Base-by-base conservation (phyloP, 257 asterid genomes). In the Plectranthus barbatus region DNA sequence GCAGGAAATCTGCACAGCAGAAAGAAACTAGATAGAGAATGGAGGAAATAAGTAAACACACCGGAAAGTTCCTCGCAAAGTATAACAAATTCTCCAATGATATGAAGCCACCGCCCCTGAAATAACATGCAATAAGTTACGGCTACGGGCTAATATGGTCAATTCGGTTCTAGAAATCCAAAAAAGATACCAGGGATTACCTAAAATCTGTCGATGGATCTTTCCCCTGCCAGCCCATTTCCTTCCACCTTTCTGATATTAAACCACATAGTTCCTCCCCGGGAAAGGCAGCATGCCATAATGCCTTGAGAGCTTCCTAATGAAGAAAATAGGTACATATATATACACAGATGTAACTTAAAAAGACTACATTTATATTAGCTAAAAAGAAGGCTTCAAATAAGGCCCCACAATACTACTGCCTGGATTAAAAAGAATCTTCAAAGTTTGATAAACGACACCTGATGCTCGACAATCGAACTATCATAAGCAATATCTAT, bases 181-280 rank as follows among this genome's bases (percentile, higher is more conserved):
- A 53, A 2, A 33, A 64, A 60, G 67, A 48, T 49, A 42, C 49
- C 42, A 68, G 42, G 19, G 64, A 67, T 9, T 37, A 87, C 99
- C 99, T 80, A 75, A 93, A 93, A 84, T 93, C 99, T 64, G 99
- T 93, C 29, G 99, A 87, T 19, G 99, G 99, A 76, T 93, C 99
- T 83, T 93, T 93, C 44, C 99, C 99, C 76, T 93, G 99, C 99
- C 99, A 93, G 72, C 99, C 99, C 99, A 93, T 93, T 74, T 93
- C 96, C 73, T 93, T 93, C 99, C 99, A 93, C 79, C 90, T 97
- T 69, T 93, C 99, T 49, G 99, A 90, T 78, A 93, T 79, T 75
- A 90, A 80, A 72, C 96, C 90, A n/a, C 9, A 67, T 31, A 90
- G 87, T 67, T 84, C 85, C 76, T 87, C 90, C 68, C 76, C 87